Evolutionary conservation across 2,329 filamentous ascomycete species (phyloP).

Genomic region (Ceratocystis harringtonii): DNA sequence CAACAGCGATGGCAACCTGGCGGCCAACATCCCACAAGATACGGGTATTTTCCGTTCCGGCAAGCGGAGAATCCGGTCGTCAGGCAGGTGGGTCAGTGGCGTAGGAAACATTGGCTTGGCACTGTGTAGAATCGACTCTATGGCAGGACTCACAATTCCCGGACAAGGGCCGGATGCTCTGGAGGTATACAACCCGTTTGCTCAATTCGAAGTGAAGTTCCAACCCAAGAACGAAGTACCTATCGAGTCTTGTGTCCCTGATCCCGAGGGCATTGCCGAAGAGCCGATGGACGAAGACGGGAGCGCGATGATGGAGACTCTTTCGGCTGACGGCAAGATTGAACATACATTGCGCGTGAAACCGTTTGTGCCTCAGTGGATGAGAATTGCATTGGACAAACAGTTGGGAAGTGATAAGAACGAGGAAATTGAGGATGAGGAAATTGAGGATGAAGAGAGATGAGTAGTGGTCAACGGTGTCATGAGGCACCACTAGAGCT

Average conservation of each 20-base stretch:
- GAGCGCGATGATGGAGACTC: constrained; percentile 16
- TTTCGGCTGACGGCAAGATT: constrained; percentile 19
- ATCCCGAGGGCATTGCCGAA: not conserved
- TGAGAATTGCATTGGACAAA: constrained; percentile 30
- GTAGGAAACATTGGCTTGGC: constrained; percentile 78
- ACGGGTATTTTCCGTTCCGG: constrained; percentile 36
- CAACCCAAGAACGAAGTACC: not conserved
- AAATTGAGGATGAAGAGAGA: not conserved
- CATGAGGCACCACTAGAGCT: not conserved
- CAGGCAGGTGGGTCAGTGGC: constrained; percentile 65
- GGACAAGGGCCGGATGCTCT: constrained; percentile 43
- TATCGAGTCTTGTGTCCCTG: not conserved
- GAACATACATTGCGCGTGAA: constrained; percentile 40
- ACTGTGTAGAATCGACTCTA: constrained; percentile 74
- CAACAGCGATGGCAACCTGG: constrained; percentile 23
- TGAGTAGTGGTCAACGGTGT: not conserved
- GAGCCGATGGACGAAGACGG: not conserved
- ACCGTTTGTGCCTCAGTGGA: constrained; percentile 75
- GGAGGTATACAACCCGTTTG: constrained; percentile 44
- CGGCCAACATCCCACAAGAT: constrained; percentile 29
- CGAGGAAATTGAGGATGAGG: not conserved
- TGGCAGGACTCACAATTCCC: constrained; percentile 66
- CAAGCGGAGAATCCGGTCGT: constrained; percentile 42
- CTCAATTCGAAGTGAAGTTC: constrained; percentile 45
- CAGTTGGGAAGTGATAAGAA: not conserved